Evolutionary conservation across 176 grass and related monocot genomes (phyloP).

Genomic region (Saccharum spontaneum): DNA sequence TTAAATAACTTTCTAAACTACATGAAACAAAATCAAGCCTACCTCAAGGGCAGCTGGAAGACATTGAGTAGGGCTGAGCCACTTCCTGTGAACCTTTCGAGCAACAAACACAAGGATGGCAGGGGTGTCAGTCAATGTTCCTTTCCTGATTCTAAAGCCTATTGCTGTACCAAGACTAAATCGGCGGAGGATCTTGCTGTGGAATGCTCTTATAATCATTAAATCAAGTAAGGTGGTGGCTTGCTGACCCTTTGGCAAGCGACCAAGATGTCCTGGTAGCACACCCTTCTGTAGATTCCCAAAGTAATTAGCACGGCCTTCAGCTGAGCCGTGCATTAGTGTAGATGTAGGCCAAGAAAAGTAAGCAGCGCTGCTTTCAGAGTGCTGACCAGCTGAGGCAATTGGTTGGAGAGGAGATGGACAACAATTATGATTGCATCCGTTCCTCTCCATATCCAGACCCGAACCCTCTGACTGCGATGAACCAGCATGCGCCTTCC

Average conservation of each 20-base stretch:
- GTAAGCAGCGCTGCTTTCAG: conserved; percentile 83
- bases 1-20: conserved; percentile 22
- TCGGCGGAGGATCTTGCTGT: conserved; percentile 90
- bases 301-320: conserved; percentile 94
- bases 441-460: conserved; percentile 69
- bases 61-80: conserved; percentile 72
- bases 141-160: conserved; percentile 85
- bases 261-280: conserved; percentile 71
- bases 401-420: conserved; percentile 66
- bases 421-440: conserved; percentile 50
- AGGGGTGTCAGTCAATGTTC: conserved; percentile 73
- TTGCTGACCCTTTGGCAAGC: conserved; percentile 70
- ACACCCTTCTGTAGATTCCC: conserved; percentile 97
- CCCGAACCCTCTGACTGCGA: conserved; percentile 37
- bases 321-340: conserved; percentile 77
- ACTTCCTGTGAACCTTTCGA: conserved; percentile 88
- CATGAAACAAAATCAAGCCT: not conserved
- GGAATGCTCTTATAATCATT: conserved; percentile 97
- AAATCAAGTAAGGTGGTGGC: conserved; percentile 95
- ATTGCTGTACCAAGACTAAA: conserved; percentile 95
- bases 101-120: conserved; percentile 98
- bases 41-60: conserved; percentile 92
- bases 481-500: conserved; percentile 52
- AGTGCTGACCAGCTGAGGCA: conserved; percentile 87
- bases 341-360: conserved; percentile 99